Evolutionary conservation across 2,329 filamentous ascomycete genomes (phyloP).

Genomic region (Claviceps monticola): DNA sequence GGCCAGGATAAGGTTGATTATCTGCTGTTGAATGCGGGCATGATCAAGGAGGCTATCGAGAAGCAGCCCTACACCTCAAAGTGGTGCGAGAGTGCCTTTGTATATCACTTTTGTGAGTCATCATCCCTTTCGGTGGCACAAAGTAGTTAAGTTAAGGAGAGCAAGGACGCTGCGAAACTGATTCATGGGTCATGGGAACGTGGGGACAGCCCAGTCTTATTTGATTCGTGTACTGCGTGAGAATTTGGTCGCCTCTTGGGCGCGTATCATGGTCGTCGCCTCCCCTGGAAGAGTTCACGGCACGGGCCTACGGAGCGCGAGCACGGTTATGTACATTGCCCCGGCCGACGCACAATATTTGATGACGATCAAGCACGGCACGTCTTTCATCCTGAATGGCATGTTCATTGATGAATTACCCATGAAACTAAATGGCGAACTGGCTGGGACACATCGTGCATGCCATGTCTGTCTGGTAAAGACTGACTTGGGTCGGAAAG

Average conservation of each 20-base stretch:
- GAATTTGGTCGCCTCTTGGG: slow-evolving; percentile 30
- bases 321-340: slow-evolving; percentile 15
- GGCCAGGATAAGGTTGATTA: slow-evolving; percentile 31
- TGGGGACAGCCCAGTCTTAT: slow-evolving; percentile 35
- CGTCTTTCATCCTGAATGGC: slow-evolving; percentile 29
- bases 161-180: too few relatives aligned
- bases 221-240: slow-evolving; percentile 34
- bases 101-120: slow-evolving; percentile 36
- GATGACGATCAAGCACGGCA: slow-evolving; percentile 33
- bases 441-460: too few relatives aligned
- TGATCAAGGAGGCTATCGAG: slow-evolving; percentile 21
- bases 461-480: too few relatives aligned
- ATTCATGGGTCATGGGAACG: neutral
- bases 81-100: slow-evolving; percentile 36
- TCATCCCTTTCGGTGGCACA: too few relatives aligned
- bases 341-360: slow-evolving; percentile 28
- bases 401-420: slow-evolving; percentile 33
- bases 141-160: too few relatives aligned
- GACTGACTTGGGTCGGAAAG: too few relatives aligned
- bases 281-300: slow-evolving; percentile 36
- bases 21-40: slow-evolving; percentile 34
- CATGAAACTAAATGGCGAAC: too few relatives aligned
- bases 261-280: slow-evolving; percentile 36
- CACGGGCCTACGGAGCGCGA: slow-evolving; percentile 29
- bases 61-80: slow-evolving; percentile 27